These are phyloP conservation scores for Dictyostelium firmibasis DNA, from an alignment of 78 protist species.

Conservation along the genomic window DNA sequence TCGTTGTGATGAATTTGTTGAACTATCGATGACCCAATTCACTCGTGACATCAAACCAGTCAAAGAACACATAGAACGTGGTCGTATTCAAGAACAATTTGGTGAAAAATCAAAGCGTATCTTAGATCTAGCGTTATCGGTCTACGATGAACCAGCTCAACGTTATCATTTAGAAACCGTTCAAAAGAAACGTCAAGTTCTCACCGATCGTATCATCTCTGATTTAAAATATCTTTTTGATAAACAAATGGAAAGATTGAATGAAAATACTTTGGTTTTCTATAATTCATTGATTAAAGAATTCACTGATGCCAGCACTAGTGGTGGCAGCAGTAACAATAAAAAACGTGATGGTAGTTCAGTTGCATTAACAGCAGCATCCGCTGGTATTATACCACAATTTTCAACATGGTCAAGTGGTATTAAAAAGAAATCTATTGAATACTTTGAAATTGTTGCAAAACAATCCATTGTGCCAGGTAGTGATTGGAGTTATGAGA, in stretches of 20 bases:
- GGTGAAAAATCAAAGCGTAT: conserved; percentile 35
- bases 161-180: conserved; percentile 52
- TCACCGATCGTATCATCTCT: conserved; percentile 12
- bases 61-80: conserved; percentile 57
- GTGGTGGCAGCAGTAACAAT: neutral
- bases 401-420: conserved; percentile 16
- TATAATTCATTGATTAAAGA: conserved; percentile 56
- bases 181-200: conserved; percentile 30
- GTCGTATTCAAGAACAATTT: conserved; percentile 26
- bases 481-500: conserved; percentile 22
- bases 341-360: conserved; percentile 30
- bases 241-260: conserved; percentile 51
- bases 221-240: conserved; percentile 38
- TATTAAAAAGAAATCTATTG: conserved; percentile 30
- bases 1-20: conserved; percentile 93
- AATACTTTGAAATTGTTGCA: conserved; percentile 42
- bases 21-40: conserved; percentile 22
- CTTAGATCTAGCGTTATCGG: neutral
- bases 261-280: conserved; percentile 45
- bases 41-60: conserved; percentile 22
- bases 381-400: conserved; percentile 47
- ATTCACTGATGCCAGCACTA: neutral
- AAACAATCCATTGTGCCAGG: conserved; percentile 26
- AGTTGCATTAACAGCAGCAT: neutral
- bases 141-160: conserved; percentile 39